Base-by-base conservation (phyloP, 2,329 filamentous ascomycete genomes). In the Ophiostoma montium region DNA sequence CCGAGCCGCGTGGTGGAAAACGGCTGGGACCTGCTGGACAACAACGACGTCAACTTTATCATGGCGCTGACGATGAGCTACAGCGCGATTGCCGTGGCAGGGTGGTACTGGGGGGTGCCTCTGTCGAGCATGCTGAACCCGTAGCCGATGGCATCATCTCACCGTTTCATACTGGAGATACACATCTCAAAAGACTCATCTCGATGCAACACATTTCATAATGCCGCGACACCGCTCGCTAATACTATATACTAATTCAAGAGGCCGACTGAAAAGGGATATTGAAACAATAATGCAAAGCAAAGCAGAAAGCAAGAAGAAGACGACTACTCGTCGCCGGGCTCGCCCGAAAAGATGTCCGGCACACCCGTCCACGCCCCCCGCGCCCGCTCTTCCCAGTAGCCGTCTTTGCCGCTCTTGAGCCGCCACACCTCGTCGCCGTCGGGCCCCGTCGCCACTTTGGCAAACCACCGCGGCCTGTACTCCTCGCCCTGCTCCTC, bases 11-110 rank as follows among this genome's bases (percentile, higher is more conserved):
- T 79, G 5, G 65, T 82, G 7, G 78, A 85, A 65, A 83, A 70
- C 56, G 87, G 61, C 46, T 71, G 67, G 76, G 76, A 95, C 61
- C 63, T 94, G 53, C 69, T 98, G 50, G 88, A 94, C 64, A 98
- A 98, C 64, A 98, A 98, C 63, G 84, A 86, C 49, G 88, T 98
- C 58, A 98, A 98, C 63, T 78, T 95, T 51, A 63, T 90, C 50
- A 96, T 95, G 90, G 89, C 90, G 0, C 72, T 78, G 13, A 71
- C 72, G 5, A 89, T 94, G 76, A 95, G 86, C 61, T 55, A 88
- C 16, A 77, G 82, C 5, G 84, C 81, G 5, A 94, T 96, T 78
- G 69, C 67, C 0, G 65, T 77, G 32, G 79, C 75, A 30, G 66
- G 71, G 41, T 78, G 72, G 74, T 71, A 74, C 52, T 83, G 79